Conservation (phyloP, 495 filamentous ascomycete genomes). For the Chaetomidium leptoderma region DNA sequence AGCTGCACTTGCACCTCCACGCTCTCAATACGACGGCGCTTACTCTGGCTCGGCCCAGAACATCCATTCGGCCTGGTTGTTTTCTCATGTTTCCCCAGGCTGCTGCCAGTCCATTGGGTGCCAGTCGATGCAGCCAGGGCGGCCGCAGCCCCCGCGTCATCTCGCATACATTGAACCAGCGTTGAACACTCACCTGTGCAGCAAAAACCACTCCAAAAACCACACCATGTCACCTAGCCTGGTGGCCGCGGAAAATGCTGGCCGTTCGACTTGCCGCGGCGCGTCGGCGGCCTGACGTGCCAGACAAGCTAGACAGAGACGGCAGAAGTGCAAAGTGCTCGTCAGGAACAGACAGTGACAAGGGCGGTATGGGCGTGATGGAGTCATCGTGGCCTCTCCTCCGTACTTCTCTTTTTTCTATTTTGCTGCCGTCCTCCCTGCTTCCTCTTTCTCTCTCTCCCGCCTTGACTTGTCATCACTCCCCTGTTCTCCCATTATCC, state of each 20-base stretch:
- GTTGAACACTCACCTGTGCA: too few relatives aligned
- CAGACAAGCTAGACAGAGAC: not conserved
- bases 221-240: not conserved
- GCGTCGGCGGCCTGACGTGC: slow-evolving; percentile 1
- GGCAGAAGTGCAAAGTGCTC: not conserved
- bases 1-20: not conserved
- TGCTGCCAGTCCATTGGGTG: slow-evolving; percentile 5
- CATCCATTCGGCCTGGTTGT: not conserved
- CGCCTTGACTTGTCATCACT: not conserved
- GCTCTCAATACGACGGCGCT: not conserved
- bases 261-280: slow-evolving; percentile 9
- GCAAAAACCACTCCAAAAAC: not conserved
- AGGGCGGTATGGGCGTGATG: slow-evolving; percentile 1
- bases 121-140: not conserved
- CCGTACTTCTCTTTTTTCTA: slow-evolving; percentile 5
- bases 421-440: not conserved
- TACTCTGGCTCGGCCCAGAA: slow-evolving; percentile 3
- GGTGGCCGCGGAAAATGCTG: not conserved
- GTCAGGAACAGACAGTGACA: not conserved
- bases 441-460: slow-evolving; percentile 5
- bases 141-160: slow-evolving; percentile 11
- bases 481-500: not conserved
- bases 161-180: too few relatives aligned
- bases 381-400: slow-evolving; percentile 1
- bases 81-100: not conserved